Evolutionary conservation across 2,329 filamentous ascomycete genomes (phyloP), one percentile per base, ranked within the genome.

Genomic region (Talaromyces sp.): DNA sequence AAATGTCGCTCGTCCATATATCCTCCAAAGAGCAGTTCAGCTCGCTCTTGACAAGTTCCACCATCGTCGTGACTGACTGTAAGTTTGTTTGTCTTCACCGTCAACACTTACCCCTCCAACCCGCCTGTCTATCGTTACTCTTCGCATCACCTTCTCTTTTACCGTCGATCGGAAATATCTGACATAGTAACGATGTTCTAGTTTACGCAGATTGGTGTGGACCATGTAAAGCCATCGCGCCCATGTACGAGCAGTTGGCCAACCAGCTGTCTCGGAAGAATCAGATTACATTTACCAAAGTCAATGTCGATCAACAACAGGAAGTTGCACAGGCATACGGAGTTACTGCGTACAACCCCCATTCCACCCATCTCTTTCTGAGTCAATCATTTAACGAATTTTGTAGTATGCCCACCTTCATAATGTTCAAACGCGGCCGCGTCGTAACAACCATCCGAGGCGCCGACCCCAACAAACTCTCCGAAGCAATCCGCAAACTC

Each of bases 31-130:
- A 82, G 72, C 88, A 94, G 74, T 89, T 96, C 72, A 85, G 83
- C 71, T 79, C 81, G 37, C 79, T 95, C 67, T 84, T 97, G 67
- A 85, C 85, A 67, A 87, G 85, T 63, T 93, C 91, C 39, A 87
- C 86, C 69, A 87, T 97, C 66, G 91, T 98, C 49, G 89, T 98
- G 63, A 89, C 90, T 73, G 91, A 97, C 80, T 97, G 93, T 96
- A 83, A 85, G 91, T 84, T 67, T 64, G 91, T 84, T 67, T 64
- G 9, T 24, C 19, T 14, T 52, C 45, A 10, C 31, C 37, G 35
- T 33, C 24, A 24, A 31, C 19, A 22, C 22, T 62, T 62, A 35
- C 60, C 60, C 60, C 60, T 62, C 60, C 56, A 59, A 58, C n/a
- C 56, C 9, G 27, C 9, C 49, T 27, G 14, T n/a, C 14, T 19